Percentiles rank a stretch among this genome's conserved stretches.
Conservation (phyloP, 2,329 filamentous ascomycete genomes). For the Penicillium occitanis region DNA sequence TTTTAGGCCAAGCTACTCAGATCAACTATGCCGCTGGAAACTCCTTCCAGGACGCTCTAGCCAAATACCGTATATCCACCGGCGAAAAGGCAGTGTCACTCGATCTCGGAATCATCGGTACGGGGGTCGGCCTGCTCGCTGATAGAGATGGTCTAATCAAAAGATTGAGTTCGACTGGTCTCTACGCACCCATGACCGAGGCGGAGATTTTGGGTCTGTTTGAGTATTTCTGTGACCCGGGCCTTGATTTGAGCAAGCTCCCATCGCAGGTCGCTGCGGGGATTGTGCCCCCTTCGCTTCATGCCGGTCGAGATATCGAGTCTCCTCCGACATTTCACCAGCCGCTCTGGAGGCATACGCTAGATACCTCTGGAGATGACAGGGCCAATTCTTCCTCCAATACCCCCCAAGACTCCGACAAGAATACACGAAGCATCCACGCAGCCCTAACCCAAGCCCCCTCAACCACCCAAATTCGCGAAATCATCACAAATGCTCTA, state of each 20-base stretch:
- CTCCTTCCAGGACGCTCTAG: slow-evolving; percentile 37
- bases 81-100: slow-evolving; percentile 15
- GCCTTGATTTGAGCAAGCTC: background rate
- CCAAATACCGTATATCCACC: slow-evolving; percentile 26
- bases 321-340: background rate
- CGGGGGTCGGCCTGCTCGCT: background rate
- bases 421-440: background rate
- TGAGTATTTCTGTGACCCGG: background rate
- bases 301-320: background rate
- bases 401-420: background rate
- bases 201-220: background rate
- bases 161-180: background rate
- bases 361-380: background rate
- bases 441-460: background rate
- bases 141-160: background rate
- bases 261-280: background rate
- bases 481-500: background rate
- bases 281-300: background rate
- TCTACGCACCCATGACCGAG: background rate
- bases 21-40: slow-evolving; percentile 34
- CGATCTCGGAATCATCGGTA: background rate
- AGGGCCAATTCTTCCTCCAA: background rate
- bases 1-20: slow-evolving; percentile 39
- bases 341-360: background rate
- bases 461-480: background rate